A percentile compares a stretch with the other conserved stretches of the same genome.
Evolutionary conservation across 352 stramenopile genomes (phyloP).

Genomic region (Globisporangium splendens): DNA sequence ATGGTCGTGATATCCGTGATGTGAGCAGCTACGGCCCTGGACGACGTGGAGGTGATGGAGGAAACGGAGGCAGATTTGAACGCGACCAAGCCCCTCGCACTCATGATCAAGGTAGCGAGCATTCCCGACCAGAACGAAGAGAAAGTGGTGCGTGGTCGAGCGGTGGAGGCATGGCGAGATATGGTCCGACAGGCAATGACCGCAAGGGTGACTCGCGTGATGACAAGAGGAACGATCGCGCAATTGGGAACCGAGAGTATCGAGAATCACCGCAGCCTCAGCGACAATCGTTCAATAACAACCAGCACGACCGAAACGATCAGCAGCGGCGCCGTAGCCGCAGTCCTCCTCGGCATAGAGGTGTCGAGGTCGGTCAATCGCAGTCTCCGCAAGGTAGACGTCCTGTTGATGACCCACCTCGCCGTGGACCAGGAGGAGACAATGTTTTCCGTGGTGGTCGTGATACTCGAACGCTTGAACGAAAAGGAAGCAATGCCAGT

Average conservation of each 20-base stretch:
- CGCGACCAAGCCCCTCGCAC: neutral
- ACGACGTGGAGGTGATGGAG: neutral
- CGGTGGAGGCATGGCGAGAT: constrained; percentile 12
- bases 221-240: constrained; percentile 18
- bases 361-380: neutral
- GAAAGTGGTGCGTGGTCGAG: neutral
- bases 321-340: constrained; percentile 6
- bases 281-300: neutral
- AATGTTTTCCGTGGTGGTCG: constrained; percentile 23
- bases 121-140: constrained; percentile 12
- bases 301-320: constrained; percentile 2
- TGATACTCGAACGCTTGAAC: constrained; percentile 21
- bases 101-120: constrained; percentile 7
- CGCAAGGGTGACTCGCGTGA: constrained; percentile 9
- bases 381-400: constrained; percentile 7
- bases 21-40: constrained; percentile 10
- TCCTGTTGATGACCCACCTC: neutral
- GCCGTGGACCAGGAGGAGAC: neutral
- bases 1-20: constrained; percentile 1
- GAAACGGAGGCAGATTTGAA: neutral
- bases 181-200: constrained; percentile 7
- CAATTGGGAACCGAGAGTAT: neutral
- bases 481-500: neutral
- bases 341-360: constrained; percentile 10
- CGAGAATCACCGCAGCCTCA: neutral